A percentile compares a stretch with the other conserved stretches of the same genome.
These are phyloP conservation scores for Hypoxylon sp. DNA, from an alignment of 2,329 filamentous ascomycete genomes.

Conservation along the genomic window DNA sequence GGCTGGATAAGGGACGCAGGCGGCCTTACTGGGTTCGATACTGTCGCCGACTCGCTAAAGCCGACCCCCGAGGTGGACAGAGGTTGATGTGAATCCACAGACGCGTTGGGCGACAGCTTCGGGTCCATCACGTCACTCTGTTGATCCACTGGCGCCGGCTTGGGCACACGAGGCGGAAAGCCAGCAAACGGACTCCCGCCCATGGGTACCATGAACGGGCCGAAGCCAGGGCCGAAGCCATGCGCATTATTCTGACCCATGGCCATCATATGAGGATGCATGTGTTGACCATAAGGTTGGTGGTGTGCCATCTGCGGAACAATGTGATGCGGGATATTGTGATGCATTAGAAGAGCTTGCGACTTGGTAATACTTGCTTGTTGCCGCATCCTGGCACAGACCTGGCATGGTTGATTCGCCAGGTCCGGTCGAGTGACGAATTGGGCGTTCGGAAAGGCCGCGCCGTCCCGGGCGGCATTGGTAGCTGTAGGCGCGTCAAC, in stretches of 20 bases:
- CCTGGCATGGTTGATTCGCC: constrained; percentile 43
- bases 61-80: background rate
- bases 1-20: constrained; percentile 41
- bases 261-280: constrained; percentile 42
- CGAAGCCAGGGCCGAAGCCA: constrained; percentile 32
- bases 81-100: constrained; percentile 8
- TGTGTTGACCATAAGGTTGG: constrained; percentile 37
- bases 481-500: constrained; percentile 9
- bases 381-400: constrained; percentile 44
- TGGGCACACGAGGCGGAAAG: constrained; percentile 25
- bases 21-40: constrained; percentile 34
- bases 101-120: constrained; percentile 1
- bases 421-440: constrained; percentile 12
- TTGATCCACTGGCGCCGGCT: constrained; percentile 11
- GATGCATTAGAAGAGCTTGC: constrained; percentile 41
- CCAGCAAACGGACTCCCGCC: constrained; percentile 31
- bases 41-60: background rate
- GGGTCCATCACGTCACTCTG: constrained; percentile 4
- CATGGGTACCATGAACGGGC: constrained; percentile 42
- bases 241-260: constrained; percentile 37
- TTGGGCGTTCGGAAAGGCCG: constrained; percentile 3
- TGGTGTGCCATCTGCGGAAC: constrained; percentile 37
- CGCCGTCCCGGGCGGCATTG: constrained; percentile 11
- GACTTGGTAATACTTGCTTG: constrained; percentile 40
- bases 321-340: constrained; percentile 35